Conservation (phyloP, 805 yeast genomes). For the Saccharomycopsis sp. region DNA sequence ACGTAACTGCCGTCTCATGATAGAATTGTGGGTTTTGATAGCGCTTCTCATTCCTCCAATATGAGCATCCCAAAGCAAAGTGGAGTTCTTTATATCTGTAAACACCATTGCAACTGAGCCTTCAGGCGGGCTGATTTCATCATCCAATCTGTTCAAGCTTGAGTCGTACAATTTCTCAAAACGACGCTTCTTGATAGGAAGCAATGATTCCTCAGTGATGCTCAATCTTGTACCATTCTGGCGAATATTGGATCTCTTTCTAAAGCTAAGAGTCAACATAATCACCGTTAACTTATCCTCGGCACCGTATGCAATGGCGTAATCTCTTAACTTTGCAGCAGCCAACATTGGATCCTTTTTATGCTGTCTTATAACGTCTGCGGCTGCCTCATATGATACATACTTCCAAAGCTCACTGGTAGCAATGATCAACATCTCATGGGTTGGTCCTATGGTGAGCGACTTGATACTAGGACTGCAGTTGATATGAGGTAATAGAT, state of each 20-base stretch:
- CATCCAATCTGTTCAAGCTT: slow-evolving; percentile 69
- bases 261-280: slow-evolving; percentile 62
- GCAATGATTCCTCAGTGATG: slow-evolving; percentile 32
- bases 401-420: slow-evolving; percentile 80
- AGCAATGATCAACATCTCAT: slow-evolving; percentile 79
- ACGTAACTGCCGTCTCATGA: slow-evolving; percentile 89
- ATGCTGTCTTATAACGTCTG: slow-evolving; percentile 79
- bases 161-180: slow-evolving; percentile 58
- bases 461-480: slow-evolving; percentile 77
- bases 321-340: slow-evolving; percentile 88
- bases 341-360: slow-evolving; percentile 80
- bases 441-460: slow-evolving; percentile 52
- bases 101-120: slow-evolving; percentile 94
- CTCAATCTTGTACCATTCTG: slow-evolving; percentile 14
- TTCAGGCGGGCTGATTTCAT: slow-evolving; percentile 89
- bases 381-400: slow-evolving; percentile 75
- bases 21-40: slow-evolving; percentile 83
- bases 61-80: slow-evolving; percentile 84
- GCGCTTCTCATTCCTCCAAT: slow-evolving; percentile 96
- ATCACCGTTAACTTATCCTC: slow-evolving; percentile 69
- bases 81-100: slow-evolving; percentile 94
- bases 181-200: slow-evolving; percentile 33
- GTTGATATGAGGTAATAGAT: slow-evolving; percentile 76
- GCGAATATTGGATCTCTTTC: slow-evolving; percentile 17
- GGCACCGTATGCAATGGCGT: slow-evolving; percentile 89